Evolutionary conservation across 257 asterid species (phyloP).

Genomic region (Solanum appendiculatum): DNA sequence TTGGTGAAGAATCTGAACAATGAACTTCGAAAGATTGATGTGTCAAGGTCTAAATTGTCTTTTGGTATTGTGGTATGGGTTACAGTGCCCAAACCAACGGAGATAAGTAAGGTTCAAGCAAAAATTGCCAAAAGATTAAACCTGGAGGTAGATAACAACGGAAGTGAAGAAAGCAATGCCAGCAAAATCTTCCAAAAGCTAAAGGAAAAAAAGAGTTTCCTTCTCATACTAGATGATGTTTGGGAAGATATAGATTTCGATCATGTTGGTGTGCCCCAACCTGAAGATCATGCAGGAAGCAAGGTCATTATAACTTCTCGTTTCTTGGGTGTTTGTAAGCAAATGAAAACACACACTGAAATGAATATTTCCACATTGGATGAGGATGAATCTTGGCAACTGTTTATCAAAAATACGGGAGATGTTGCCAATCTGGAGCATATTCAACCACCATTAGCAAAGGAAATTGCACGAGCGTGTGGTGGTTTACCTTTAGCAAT

Average conservation of each 20-base stretch:
- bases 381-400: constrained; percentile 1
- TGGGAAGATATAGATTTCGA: constrained; percentile 1
- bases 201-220: not conserved
- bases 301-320: constrained; percentile 1
- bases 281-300: not conserved
- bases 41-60: not conserved
- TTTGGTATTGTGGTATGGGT: not conserved
- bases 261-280: not conserved
- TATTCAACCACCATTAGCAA: not conserved
- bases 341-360: not conserved
- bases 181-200: not conserved
- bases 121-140: not conserved
- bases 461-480: not conserved
- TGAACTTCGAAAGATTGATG: not conserved
- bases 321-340: not conserved
- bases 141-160: too few species aligned
- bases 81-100: not conserved
- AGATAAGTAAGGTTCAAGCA: not conserved
- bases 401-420: not conserved
- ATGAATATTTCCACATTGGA: not conserved
- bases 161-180: too few species aligned
- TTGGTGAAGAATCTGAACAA: not conserved
- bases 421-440: not conserved
- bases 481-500: constrained; percentile 5
- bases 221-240: constrained; percentile 9